phyloP scores from a whole-genome alignment of 345 rosid species.

The Citropsis articulata region DNA sequence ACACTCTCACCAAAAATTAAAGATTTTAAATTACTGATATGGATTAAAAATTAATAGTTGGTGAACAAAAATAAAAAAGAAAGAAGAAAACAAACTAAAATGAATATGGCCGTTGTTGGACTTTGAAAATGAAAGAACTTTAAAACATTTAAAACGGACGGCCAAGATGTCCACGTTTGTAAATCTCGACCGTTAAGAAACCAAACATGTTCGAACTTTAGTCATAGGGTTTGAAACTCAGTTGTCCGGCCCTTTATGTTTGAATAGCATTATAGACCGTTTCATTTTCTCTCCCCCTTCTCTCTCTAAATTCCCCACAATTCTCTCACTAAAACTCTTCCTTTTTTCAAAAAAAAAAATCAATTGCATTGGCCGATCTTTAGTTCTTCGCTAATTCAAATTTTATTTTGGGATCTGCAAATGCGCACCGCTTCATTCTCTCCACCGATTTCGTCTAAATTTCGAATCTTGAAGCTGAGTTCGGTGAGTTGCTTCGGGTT shows the following conservation, averaged over 20 bases:
- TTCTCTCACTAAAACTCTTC: not conserved
- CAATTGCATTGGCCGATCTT: slow-evolving; percentile 28
- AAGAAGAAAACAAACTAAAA: not conserved
- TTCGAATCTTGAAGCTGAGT: slow-evolving; percentile 27
- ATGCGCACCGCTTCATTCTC: slow-evolving; percentile 28
- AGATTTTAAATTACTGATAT: not conserved
- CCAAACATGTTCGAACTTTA: slow-evolving; percentile 31
- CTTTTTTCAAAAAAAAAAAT: not conserved
- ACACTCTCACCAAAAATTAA: not conserved
- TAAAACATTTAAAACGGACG: slow-evolving; percentile 29
- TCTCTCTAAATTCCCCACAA: not conserved
- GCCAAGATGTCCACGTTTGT: slow-evolving; percentile 21
- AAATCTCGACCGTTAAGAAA: slow-evolving; percentile 30
- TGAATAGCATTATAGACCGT: slow-evolving; percentile 54
- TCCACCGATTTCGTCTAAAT: slow-evolving; percentile 9
- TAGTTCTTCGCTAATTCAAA: not conserved
- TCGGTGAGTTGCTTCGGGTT: slow-evolving; percentile 30
- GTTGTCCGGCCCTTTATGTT: slow-evolving; percentile 63
- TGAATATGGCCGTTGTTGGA: slow-evolving; percentile 49
- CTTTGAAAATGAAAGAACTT: slow-evolving; percentile 22
- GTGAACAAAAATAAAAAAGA: not conserved
- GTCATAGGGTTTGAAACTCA: slow-evolving; percentile 49
- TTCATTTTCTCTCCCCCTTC: slow-evolving; percentile 21
- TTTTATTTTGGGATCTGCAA: slow-evolving; percentile 35
- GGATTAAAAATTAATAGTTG: not conserved